Evolutionary conservation across 495 filamentous ascomycete species (phyloP), one percentile per base, ranked within the genome.

Genomic region (Podospora sp.): DNA sequence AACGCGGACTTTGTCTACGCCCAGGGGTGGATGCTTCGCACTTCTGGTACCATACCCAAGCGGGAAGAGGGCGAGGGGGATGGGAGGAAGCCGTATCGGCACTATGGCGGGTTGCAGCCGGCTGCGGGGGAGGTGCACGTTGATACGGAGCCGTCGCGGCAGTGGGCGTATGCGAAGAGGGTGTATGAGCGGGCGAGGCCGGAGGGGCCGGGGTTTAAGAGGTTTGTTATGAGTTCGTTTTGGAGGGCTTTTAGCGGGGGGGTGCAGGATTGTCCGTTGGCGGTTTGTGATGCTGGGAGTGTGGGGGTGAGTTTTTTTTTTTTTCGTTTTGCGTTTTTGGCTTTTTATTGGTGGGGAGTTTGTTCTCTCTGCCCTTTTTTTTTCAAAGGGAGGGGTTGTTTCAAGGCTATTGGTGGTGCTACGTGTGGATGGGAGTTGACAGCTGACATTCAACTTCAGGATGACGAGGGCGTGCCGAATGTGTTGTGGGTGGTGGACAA

Each of bases 51-150:
- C 62, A 65, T 69, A 36, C 25, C 35, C 46, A 55, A 55, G 25
- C 21, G 21, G 24, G 24, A 40, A 29, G 16, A 26, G 1, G 27
- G 29, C 1, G 60, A 20, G 26, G 53, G 49, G 4, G 25, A 22
- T n/a, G 57, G 61, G 4, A n/a, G 46, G 11, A 51, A 66, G 16
- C 63, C 67, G 7, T 69, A 69, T 40, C 67, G 67, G 11, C 67
- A 69, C 27, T 66, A 69, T 40, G 67, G 67, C 20, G 67, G 67
- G 0, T 52, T 69, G 7, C 67, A 69, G 24, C 67, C 67, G 0
- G 56, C 67, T 7, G 63, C 67, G 1, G 67, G 67, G 22, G 67
- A 69, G 18, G 67, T 69, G 24, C 67, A 69, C 67, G 46, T 69
- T 25, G 67, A 69, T 63, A 69, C 63, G 8, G 67, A 69, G 35